Conservation (phyloP, 805 yeast species). For the Yamadazyma sp. region DNA sequence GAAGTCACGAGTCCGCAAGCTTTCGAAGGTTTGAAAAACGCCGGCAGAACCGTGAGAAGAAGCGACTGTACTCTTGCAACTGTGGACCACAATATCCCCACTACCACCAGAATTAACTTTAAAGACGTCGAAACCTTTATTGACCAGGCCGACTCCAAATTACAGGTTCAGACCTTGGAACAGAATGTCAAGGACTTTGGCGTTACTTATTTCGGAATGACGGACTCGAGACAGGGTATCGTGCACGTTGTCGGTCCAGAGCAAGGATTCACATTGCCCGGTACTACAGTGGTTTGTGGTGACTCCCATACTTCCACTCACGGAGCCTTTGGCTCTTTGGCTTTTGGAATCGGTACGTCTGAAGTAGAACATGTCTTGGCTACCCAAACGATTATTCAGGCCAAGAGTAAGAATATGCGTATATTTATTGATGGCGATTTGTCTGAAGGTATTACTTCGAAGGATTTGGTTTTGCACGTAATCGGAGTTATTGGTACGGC, state of each 20-base stretch:
- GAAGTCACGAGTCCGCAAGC: constrained; percentile 99
- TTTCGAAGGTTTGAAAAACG: constrained; percentile 88
- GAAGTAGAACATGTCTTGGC: constrained; percentile 99
- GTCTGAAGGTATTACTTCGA: constrained; percentile 88
- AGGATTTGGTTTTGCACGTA: constrained; percentile 90
- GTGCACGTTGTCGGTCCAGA: constrained; percentile 99
- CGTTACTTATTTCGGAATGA: constrained; percentile 92
- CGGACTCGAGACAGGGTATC: constrained; percentile 93
- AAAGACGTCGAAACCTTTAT: constrained; percentile 77
- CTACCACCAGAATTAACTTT: constrained; percentile 78
- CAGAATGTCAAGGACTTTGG: constrained; percentile 88
- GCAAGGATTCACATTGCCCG: constrained; percentile 97
- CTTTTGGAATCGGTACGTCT: constrained; percentile 98
- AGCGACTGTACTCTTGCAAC: constrained; percentile 91
- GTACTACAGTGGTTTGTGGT: constrained; percentile 98
- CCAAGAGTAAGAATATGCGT: constrained; percentile 95
- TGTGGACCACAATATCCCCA: constrained; percentile 96
- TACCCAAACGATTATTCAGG: constrained; percentile 92
- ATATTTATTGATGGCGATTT: constrained; percentile 82
- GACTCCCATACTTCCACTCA: constrained; percentile 99
- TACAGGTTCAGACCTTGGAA: constrained; percentile 91
- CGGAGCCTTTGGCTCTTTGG: constrained; percentile 97
- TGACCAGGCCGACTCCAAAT: constrained; percentile 84
- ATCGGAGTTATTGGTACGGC: constrained; percentile 98
- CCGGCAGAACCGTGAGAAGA: constrained; percentile 88